Evolutionary conservation across 1,284 basidiomycete genomes (phyloP).

Genomic region (Hemileia vastatrix): DNA sequence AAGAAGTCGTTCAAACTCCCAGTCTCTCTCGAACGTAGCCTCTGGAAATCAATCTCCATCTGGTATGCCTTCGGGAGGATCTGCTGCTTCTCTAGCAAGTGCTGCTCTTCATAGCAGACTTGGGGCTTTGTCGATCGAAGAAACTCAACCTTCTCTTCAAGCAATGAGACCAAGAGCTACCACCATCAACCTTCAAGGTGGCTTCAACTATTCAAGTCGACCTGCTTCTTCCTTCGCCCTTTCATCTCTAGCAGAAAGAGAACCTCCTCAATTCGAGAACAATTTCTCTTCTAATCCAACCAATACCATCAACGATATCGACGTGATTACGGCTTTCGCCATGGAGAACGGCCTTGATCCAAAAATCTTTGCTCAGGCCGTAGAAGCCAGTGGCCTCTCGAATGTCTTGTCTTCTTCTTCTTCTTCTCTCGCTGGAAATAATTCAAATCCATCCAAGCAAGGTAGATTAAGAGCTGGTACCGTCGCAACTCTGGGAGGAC

Average conservation of each 20-base stretch:
- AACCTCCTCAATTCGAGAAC: not conserved
- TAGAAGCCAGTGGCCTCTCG: constrained; percentile 8
- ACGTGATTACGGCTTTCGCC: constrained; percentile 20
- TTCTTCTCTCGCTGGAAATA: not conserved
- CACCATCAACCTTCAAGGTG: too few relatives aligned
- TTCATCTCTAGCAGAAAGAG: not conserved
- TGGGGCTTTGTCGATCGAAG: not conserved
- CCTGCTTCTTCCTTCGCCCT: not conserved
- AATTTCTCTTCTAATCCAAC: not conserved
- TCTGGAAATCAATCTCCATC: not conserved
- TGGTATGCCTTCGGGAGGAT: not conserved
- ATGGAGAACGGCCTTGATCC: constrained; percentile 19
- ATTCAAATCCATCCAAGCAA: not conserved
- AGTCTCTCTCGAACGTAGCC: not conserved
- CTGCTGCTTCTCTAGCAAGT: not conserved
- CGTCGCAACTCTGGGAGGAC: constrained; percentile 36
- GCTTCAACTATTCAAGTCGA: not conserved
- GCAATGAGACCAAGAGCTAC: not conserved
- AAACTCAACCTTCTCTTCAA: not conserved
- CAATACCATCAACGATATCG: not conserved
- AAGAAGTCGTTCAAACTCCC: not conserved
- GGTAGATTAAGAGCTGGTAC: constrained; percentile 33
- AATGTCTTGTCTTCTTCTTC: not conserved
- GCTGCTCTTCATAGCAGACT: not conserved
- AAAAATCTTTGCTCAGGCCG: constrained; percentile 7